These are phyloP conservation scores for Phytophthora colocasiae DNA, from an alignment of 352 stramenopile genomes.

Conservation along the genomic window DNA sequence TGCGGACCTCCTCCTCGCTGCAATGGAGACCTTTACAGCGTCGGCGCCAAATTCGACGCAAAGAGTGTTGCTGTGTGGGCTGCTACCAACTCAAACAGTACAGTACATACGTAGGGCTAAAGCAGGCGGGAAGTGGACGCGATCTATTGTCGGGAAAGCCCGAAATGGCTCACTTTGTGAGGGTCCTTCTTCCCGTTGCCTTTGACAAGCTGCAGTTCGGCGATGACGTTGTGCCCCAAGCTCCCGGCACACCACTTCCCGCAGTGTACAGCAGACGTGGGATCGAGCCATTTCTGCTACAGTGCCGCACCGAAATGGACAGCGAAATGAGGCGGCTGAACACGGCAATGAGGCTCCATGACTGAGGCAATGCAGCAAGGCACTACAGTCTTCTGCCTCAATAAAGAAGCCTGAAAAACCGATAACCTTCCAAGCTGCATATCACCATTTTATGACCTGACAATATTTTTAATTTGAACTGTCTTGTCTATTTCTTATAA, in stretches of 20 bases:
- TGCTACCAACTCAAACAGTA: neutral
- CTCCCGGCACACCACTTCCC: constrained; percentile 39
- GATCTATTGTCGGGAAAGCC: constrained; percentile 5
- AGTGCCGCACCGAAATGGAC: constrained; percentile 32
- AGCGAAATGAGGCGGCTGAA: constrained; percentile 1
- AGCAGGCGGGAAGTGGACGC: constrained; percentile 4
- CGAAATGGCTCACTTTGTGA: constrained; percentile 4
- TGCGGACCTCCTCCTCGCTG: neutral
- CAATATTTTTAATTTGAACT: no score
- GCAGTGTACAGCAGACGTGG: constrained; percentile 35
- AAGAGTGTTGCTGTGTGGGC: neutral
- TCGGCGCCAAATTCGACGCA: neutral
- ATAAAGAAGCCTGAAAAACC: no score
- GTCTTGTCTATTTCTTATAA: no score
- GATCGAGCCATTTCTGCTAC: constrained; percentile 19
- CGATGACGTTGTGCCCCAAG: constrained; percentile 24
- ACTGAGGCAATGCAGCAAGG: neutral
- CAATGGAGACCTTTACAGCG: constrained; percentile 18
- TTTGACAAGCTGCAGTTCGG: neutral
- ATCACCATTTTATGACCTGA: no score
- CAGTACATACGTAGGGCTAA: neutral
- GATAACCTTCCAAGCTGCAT: no score
- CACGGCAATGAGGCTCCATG: neutral
- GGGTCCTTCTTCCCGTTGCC: constrained; percentile 17
- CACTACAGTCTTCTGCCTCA: no score